Conservation (phyloP, 345 rosid genomes). For the Cardamine occulta region DNA sequence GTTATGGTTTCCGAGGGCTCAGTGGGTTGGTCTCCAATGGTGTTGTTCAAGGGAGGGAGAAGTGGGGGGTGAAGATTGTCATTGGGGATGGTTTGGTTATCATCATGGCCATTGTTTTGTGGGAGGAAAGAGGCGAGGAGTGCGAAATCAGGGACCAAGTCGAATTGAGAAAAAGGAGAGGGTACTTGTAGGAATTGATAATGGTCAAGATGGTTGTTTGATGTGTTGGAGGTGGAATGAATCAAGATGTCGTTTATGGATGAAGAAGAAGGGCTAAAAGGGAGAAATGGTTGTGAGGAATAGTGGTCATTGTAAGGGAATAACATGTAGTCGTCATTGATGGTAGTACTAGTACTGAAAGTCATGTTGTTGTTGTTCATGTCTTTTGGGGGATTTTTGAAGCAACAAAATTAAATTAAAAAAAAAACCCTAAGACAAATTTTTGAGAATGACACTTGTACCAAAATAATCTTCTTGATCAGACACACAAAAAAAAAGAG, state of each 20-base stretch:
- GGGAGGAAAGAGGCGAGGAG: constrained; percentile 38
- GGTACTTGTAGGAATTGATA: constrained; percentile 42
- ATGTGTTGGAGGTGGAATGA: constrained; percentile 31
- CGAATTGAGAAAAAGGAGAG: constrained; percentile 54
- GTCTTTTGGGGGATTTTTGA: constrained; percentile 28
- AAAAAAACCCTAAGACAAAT: constrained; percentile 35
- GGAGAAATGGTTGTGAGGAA: constrained; percentile 40
- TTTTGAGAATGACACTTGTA: constrained; percentile 48
- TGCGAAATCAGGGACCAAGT: constrained; percentile 40
- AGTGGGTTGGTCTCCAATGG: constrained; percentile 29
- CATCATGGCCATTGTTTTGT: constrained; percentile 27
- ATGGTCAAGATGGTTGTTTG: constrained; percentile 35
- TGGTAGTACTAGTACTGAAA: constrained; percentile 34
- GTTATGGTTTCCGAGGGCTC: constrained; percentile 41
- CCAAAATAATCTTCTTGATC: constrained; percentile 29
- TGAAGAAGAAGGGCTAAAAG: constrained; percentile 45
- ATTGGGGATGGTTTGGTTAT: constrained; percentile 23
- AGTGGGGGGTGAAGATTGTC: constrained; percentile 39
- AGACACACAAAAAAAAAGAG: constrained; percentile 22
- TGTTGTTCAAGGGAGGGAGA: constrained; percentile 39
- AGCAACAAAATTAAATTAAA: constrained; percentile 26
- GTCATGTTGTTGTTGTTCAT: constrained; percentile 46
- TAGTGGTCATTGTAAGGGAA: constrained; percentile 49
- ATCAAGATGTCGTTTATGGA: constrained; percentile 37
- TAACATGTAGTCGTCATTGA: constrained; percentile 46